Base-by-base conservation (phyloP, 768 basidiomycete genomes). In the Hericium erinaceus region DNA sequence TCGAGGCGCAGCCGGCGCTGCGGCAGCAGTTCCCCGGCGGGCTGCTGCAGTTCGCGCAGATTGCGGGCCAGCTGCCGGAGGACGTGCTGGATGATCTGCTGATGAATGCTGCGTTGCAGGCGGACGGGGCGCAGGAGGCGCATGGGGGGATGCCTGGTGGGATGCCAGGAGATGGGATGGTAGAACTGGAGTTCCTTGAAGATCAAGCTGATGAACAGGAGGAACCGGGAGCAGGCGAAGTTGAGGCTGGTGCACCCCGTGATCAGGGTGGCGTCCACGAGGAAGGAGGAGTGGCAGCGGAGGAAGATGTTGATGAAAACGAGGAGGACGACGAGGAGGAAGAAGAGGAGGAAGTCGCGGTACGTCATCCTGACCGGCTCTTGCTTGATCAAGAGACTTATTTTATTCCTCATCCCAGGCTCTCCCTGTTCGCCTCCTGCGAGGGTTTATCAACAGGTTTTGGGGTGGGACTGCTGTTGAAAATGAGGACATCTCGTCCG, bases 1-100 rank as follows among this genome's bases (percentile, higher is more conserved):
- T 80, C 58, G 78, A 80, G 56, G 85, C 76, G 20, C 72, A 82
- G 61, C 80, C 82, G 8, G 69, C 72, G 11, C 68, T 90, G 12
- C 76, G 74, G 15, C 74, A 74, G 38, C 77, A 80, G 59, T 81
- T 87, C 57, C 85, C 81, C 0, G 86, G 81, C 0, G 87, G 86
- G 1, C 69, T 85, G n/a, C 69, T 81, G 20, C 80, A 85, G 64
- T 82, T 63, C 37, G 65, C 51, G 10, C 63, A 59, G 54, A 51
- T 56, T 8, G 58, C 57, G 11, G 63, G 55, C 26, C 59, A 48
- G 54, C 57, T 64, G 55, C 61, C 65, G 37, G 60, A 60, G 40
- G 65, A 58, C 16, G 55, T 26, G 6, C 39, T 63, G 51, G 54
- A 59, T 4, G 62, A 63, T 1, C 26, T 63, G 1, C 44, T 63